These are phyloP conservation scores for Fistulina hepatica DNA, from an alignment of 1,284 basidiomycete species.

Conservation along the genomic window DNA sequence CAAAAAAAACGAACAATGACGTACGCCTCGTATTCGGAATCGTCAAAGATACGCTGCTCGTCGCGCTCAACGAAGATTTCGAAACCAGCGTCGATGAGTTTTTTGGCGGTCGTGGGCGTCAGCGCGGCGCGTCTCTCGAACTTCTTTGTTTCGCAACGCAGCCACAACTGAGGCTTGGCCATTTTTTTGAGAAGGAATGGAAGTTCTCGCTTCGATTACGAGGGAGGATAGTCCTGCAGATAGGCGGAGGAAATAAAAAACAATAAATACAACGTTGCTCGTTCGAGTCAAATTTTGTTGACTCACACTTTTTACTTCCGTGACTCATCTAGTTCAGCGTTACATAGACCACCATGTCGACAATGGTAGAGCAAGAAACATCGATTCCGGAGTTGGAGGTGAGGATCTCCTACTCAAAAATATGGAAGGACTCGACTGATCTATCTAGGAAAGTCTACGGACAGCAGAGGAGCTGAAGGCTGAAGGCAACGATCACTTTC, in stretches of 20 bases:
- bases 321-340: no score
- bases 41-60: constrained; percentile 91
- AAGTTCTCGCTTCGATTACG: no score
- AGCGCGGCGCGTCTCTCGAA: constrained; percentile 92
- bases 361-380: no score
- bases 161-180: constrained; percentile 55
- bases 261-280: no score
- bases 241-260: constrained; percentile 1
- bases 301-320: no score
- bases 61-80: constrained; percentile 90
- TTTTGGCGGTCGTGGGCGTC: constrained; percentile 87
- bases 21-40: constrained; percentile 87
- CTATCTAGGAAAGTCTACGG: constrained; percentile 32
- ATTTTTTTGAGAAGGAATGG: constrained; percentile 20
- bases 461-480: constrained; percentile 50
- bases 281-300: constrained; percentile 2
- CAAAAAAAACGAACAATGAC: constrained; percentile 24
- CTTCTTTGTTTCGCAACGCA: constrained; percentile 91
- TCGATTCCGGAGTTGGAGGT: no score
- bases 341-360: no score
- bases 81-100: constrained; percentile 86
- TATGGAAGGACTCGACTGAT: no score
- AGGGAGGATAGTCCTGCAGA: neutral
- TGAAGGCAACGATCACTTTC: constrained; percentile 46
- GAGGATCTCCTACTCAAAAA: no score